phyloP scores from a whole-genome alignment of 768 basidiomycete species.

The Coprinellus micaceus region DNA sequence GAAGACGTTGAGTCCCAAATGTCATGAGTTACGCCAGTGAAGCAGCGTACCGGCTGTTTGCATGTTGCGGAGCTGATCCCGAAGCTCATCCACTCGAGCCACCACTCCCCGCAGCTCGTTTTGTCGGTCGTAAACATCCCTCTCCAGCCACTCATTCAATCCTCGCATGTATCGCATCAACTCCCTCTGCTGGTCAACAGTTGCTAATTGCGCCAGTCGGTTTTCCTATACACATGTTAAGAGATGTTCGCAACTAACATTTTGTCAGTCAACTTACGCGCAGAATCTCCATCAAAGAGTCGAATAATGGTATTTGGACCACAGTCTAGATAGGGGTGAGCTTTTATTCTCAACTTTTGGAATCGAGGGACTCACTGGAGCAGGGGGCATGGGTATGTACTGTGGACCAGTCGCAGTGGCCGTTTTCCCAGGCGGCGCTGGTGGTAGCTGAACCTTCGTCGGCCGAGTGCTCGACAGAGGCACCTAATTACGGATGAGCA shows the following conservation, averaged over 20 bases:
- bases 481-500: too few relatives aligned
- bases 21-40: too few relatives aligned
- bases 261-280: constrained; percentile 39
- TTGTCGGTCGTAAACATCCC: constrained; percentile 77
- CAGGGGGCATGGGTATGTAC: constrained; percentile 37
- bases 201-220: constrained; percentile 66
- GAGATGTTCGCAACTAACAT: not conserved
- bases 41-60: constrained; percentile 32
- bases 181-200: constrained; percentile 75
- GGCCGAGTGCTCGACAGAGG: too few relatives aligned
- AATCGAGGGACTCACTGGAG: constrained; percentile 42
- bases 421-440: constrained; percentile 19
- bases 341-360: not conserved
- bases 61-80: constrained; percentile 37
- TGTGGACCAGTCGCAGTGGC: constrained; percentile 50
- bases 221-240: constrained; percentile 54
- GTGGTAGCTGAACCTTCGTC: constrained; percentile 11
- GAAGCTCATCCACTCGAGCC: constrained; percentile 53
- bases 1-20: too few relatives aligned
- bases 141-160: constrained; percentile 75
- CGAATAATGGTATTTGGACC: constrained; percentile 60
- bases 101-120: constrained; percentile 65
- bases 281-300: constrained; percentile 66
- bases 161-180: constrained; percentile 75
- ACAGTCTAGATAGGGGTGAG: constrained; percentile 40